These are phyloP conservation scores for Suhomyces atakaporum DNA, from an alignment of 1,139 yeast genomes.

Conservation along the genomic window DNA sequence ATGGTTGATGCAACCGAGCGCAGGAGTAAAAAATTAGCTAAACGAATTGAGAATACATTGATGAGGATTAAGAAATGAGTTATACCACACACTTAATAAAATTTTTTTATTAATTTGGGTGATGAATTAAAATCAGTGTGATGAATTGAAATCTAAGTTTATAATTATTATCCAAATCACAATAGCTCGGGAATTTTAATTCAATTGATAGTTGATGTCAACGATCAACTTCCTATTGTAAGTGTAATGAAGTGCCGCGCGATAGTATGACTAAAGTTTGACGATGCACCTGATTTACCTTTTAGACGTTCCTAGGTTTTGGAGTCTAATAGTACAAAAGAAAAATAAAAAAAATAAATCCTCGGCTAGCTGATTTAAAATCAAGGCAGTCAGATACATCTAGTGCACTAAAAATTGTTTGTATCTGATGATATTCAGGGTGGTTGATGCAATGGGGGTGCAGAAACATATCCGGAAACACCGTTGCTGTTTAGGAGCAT, in stretches of 20 bases:
- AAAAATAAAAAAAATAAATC: neutral
- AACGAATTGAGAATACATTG: too few species aligned
- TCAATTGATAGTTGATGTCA: neutral
- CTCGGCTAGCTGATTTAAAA: slow-evolving; percentile 6
- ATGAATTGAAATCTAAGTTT: too few species aligned
- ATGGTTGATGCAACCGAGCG: neutral
- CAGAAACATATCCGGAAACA: too few species aligned
- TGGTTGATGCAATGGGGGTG: too few species aligned
- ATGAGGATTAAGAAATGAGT: too few species aligned
- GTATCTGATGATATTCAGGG: too few species aligned
- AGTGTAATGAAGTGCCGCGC: neutral
- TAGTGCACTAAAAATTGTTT: neutral
- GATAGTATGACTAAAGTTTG: neutral
- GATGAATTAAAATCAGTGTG: too few species aligned
- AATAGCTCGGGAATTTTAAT: neutral
- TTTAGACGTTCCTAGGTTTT: neutral
- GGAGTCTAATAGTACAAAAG: neutral
- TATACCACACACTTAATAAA: too few species aligned
- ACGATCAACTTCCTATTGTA: too few species aligned
- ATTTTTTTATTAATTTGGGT: too few species aligned
- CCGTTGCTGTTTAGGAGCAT: too few species aligned
- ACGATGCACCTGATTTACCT: slow-evolving; percentile 1
- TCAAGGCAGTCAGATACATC: slow-evolving; percentile 3
- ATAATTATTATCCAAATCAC: neutral
- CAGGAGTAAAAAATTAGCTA: neutral